Percentiles rank a stretch among this genome's conserved stretches.
phyloP scores from a whole-genome alignment of 75 land plant species.

The Pinus tabuliformis region DNA sequence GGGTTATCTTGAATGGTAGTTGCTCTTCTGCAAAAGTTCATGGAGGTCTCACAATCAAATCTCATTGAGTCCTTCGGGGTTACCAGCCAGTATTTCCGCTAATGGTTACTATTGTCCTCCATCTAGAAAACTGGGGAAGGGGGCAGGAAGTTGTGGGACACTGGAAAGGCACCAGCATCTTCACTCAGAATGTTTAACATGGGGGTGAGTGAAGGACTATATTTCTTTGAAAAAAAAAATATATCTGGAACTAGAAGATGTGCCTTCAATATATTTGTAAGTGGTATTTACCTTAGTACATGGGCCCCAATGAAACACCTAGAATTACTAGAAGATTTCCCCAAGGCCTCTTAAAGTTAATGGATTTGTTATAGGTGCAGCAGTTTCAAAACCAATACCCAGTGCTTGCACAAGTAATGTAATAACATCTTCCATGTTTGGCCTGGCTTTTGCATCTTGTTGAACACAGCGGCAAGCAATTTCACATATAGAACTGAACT shows the following conservation, averaged over 20 bases:
- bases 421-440: conserved; percentile 20
- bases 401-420: conserved; percentile 26
- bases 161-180: too few species aligned
- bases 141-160: too few species aligned
- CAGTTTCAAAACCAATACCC: conserved; percentile 20
- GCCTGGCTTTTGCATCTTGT: conserved; percentile 11
- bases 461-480: conserved; percentile 27
- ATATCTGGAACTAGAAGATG: neutral
- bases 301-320: neutral
- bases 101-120: too few species aligned
- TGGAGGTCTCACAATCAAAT: too few species aligned
- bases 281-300: neutral
- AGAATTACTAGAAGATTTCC: conserved; percentile 8
- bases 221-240: neutral
- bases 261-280: neutral
- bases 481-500: conserved; percentile 29
- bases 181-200: too few species aligned
- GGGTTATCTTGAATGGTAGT: too few species aligned
- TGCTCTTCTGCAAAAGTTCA: too few species aligned
- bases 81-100: too few species aligned
- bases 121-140: too few species aligned
- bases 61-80: too few species aligned
- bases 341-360: conserved; percentile 26
- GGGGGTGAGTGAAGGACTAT: too few species aligned
- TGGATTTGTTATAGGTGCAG: conserved; percentile 19